A percentile compares a stretch with the other conserved stretches of the same genome.
Evolutionary conservation across 495 filamentous ascomycete species (phyloP).

Genomic region (Tuber umbilicatum): DNA sequence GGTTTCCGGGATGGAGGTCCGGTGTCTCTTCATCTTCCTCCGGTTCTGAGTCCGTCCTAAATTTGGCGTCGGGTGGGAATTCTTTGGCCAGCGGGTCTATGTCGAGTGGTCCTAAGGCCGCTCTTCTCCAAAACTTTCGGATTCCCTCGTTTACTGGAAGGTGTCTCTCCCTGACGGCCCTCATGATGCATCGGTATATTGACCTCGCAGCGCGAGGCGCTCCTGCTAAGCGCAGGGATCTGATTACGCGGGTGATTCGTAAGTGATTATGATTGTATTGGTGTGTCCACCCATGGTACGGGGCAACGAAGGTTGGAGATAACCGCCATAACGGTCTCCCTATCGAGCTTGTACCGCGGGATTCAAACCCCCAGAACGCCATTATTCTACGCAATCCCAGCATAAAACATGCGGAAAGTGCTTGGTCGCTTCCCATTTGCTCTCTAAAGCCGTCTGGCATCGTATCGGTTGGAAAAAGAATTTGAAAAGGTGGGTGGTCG

Average conservation of each 20-base stretch:
- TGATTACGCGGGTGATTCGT: background rate
- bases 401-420: background rate
- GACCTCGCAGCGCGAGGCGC: background rate
- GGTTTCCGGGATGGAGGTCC: background rate
- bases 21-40: background rate
- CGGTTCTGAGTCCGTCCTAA: background rate
- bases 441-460: background rate
- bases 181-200: background rate
- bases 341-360: background rate
- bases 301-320: background rate
- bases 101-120: background rate
- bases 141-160: background rate
- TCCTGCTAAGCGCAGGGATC: background rate
- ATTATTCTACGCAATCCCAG: background rate
- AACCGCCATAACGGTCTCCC: background rate
- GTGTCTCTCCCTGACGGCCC: background rate
- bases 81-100: background rate
- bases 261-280: background rate
- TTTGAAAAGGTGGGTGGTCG: background rate
- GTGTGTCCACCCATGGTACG: background rate
- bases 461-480: background rate
- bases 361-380: background rate
- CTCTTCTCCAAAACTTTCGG: background rate
- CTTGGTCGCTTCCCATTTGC: accelerated
- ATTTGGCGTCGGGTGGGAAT: background rate